Percentiles rank a stretch among this genome's conserved stretches.
These are phyloP conservation scores for Psophocarpus tetragonolobus DNA, from an alignment of 306 rosid genomes.

Conservation along the genomic window DNA sequence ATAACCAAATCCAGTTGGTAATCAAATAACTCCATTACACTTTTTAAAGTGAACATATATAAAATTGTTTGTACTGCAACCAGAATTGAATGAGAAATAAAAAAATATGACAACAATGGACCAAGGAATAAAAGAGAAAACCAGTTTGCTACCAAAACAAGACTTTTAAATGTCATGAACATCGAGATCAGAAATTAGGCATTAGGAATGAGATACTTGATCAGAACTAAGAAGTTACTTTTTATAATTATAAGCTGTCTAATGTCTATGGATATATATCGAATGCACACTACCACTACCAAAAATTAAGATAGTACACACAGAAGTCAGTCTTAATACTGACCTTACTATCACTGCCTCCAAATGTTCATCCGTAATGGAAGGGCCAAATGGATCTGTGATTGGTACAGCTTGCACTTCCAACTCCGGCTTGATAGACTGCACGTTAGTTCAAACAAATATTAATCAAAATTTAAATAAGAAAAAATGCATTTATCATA, in stretches of 20 bases:
- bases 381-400: conserved; percentile 91
- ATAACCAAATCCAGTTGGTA: conserved; percentile 33
- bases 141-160: conserved; percentile 20
- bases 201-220: background rate
- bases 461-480: background rate
- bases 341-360: conserved; percentile 96
- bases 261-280: background rate
- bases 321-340: conserved; percentile 21
- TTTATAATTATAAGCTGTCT: no score
- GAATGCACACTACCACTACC: conserved; percentile 3
- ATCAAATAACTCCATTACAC: conserved; percentile 10
- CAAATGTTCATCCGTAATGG: conserved; percentile 76
- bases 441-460: conserved; percentile 25
- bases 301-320: conserved; percentile 2
- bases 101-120: conserved; percentile 4
- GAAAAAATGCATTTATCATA: background rate
- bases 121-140: background rate
- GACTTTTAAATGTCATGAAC: background rate
- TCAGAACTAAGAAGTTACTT: background rate
- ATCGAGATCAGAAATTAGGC: background rate
- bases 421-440: conserved; percentile 86
- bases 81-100: background rate
- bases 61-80: background rate
- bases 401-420: conserved; percentile 81
- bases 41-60: conserved; percentile 3